These are phyloP conservation scores for Penicillium cataractarum DNA, from an alignment of 495 filamentous ascomycete species.

Conservation along the genomic window DNA sequence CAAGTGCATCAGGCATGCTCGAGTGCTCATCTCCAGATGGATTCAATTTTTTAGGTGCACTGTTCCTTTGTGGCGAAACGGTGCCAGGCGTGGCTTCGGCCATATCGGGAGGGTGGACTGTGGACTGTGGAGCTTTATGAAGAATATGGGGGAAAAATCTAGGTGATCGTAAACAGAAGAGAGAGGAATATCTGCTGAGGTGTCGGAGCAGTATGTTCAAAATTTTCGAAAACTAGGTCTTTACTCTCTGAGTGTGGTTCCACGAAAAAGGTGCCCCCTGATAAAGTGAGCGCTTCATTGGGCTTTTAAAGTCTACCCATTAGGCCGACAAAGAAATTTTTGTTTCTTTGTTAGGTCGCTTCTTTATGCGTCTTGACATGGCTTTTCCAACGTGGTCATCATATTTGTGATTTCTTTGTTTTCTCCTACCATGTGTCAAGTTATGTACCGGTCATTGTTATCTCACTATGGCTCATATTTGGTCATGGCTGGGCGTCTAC, in stretches of 20 bases:
- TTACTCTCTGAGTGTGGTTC: neutral
- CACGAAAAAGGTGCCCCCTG: neutral
- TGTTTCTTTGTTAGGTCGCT: neutral
- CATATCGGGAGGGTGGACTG: neutral
- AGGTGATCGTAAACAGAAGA: neutral
- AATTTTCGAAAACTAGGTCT: neutral
- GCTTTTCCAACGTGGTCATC: neutral
- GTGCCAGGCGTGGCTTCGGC: neutral
- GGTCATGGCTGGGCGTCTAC: neutral
- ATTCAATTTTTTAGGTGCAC: neutral
- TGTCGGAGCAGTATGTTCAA: neutral
- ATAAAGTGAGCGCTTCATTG: neutral
- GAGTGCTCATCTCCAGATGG: neutral
- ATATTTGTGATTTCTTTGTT: neutral
- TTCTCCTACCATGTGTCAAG: neutral
- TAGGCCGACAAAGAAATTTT: slow-evolving; percentile 2
- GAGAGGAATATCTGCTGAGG: neutral
- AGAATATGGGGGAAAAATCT: neutral
- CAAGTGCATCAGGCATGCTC: neutral
- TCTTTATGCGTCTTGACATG: neutral
- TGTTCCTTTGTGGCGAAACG: neutral
- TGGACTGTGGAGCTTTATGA: neutral
- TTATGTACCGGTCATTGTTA: neutral
- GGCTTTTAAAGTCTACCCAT: neutral
- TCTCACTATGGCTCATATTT: neutral